phyloP scores from a whole-genome alignment of 108 stramenopile species.

The Seminavis robusta region DNA sequence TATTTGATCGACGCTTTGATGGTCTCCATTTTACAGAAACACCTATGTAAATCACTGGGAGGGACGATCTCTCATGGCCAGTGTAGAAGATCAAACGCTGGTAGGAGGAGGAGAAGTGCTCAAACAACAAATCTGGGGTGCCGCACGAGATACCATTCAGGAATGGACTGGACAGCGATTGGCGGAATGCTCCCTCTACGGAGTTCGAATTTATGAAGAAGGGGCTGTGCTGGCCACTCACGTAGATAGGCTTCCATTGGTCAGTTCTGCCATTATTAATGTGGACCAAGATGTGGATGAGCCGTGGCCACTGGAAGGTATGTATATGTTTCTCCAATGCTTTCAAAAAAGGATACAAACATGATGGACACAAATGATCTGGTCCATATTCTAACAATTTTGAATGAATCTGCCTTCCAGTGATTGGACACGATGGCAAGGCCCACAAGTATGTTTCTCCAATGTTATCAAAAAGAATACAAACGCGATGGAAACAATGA shows the following conservation, averaged over 20 bases:
- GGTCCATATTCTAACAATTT: too few relatives aligned
- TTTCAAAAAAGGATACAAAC: conserved; percentile 71
- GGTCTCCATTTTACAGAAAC: too few relatives aligned
- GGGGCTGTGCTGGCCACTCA: conserved; percentile 77
- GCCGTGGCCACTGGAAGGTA: conserved; percentile 87
- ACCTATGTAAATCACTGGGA: conserved; percentile 51
- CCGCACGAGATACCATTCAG: conserved; percentile 43
- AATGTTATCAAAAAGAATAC: background rate
- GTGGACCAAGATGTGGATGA: conserved; percentile 88
- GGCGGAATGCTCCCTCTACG: conserved; percentile 59
- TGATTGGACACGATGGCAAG: conserved; percentile 83
- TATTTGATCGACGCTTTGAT: too few relatives aligned
- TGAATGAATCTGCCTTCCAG: too few relatives aligned
- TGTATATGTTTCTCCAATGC: conserved; percentile 77
- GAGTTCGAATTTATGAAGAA: conserved; percentile 82
- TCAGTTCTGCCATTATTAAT: conserved; percentile 80
- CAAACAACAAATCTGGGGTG: conserved; percentile 41
- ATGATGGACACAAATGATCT: conserved; percentile 87
- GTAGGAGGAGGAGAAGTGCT: conserved; percentile 28
- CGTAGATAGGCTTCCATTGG: conserved; percentile 82
- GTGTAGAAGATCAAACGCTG: conserved; percentile 18
- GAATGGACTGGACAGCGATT: conserved; percentile 64
- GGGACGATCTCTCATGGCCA: conserved; percentile 19
- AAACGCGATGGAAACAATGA: too few relatives aligned
- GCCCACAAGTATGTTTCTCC: conserved; percentile 38